Base-by-base conservation (phyloP, 495 filamentous ascomycete genomes). In the Tuber magnatum region DNA sequence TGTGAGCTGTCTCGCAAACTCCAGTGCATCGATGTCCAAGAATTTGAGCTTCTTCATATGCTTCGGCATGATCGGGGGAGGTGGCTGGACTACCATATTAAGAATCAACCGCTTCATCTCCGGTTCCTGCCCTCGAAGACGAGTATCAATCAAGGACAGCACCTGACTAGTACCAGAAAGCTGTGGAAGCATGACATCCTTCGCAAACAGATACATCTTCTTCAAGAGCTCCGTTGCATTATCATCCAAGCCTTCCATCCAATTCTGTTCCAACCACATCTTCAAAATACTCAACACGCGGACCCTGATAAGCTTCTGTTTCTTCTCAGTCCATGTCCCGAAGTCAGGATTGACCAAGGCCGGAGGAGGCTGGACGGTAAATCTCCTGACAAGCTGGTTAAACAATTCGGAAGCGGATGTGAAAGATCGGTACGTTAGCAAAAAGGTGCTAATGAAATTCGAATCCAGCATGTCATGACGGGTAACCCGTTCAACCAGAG, bases 31-130 rank as follows among this genome's bases (percentile, higher is more conserved):
- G 74, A 99, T 97, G 82, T 99, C 96, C 71, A 98, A 87, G 85
- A 99, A 98, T 84, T 97, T 99, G 77, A 99, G 89, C 83, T 97
- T 98, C 90, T 95, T 97, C 93, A 98, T 97, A 84, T 97, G 97
- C 88, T 97, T 97, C 0, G 95, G 95, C 81, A 97, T 89, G 79
- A 98, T 97, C 18, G 95, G 93, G 69, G 91, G 85, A 14, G 95
- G 95, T 1, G 91, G 89, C 42, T 92, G 89, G 73, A 88, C 89
- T 81, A 88, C 92, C 78, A 94, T 87, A 10, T 94, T 97, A 46
- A 92, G 91, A 56, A 98, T 91, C 77, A 99, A 87, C 70, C 92
- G 89, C 81, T 95, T 97, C 22, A 89, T 89, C n/a, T 91, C 91
- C 9, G 89, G 91, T 73, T 98, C 95, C 81, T 96, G 93, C 32